Base-by-base conservation (phyloP, 2,329 filamentous ascomycete species). In the Parastagonospora nodorum region DNA sequence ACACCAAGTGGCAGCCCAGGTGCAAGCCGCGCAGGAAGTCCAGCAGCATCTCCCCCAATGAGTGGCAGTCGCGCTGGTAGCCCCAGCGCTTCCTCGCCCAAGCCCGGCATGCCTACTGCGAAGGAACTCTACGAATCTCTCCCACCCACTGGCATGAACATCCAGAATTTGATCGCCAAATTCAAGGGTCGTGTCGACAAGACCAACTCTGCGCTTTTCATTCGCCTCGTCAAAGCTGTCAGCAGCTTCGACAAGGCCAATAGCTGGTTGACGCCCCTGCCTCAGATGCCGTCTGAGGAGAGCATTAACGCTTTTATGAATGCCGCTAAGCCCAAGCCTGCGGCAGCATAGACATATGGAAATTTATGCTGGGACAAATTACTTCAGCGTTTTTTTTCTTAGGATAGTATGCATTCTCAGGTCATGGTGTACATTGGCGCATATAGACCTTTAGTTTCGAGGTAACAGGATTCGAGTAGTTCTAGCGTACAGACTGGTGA, bases 1-100 rank as follows among this genome's bases (percentile, higher is more conserved):
- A 84, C 84, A 5, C 84, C 85, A 5, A 75, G 76, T 7, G 84
- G 78, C 12, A 89, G 85, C 8, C 79, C 87, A 53, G 82, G 84
- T 44, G 81, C 81, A 28, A 89, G 86, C 64, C 87, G 72, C 28
- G 72, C 71, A 43, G 69, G 68, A 16, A 74, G 71, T 41, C 84
- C 63, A 77, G 72, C 63, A 28, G 68, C 58, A 9, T 48, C 50
- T 2, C 45, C 62, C 15, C 58, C 61, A 36, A 36, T 58, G 37
- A 69, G 67, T 36, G 66, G 64, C 35, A 69, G 67, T 44, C 58
- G 67, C 19, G 66, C 68, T 30, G 63, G 55, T 16, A 72, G 68
- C 46, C 69, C 69, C 15, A 51, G 60, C 8, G 52, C 64, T 7
- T 41, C 53, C 24, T 41, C 50, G 8, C 32, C 63, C 28, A 47